phyloP scores from a whole-genome alignment of 495 filamentous ascomycete species.

The Aspergillus homomorphus region DNA sequence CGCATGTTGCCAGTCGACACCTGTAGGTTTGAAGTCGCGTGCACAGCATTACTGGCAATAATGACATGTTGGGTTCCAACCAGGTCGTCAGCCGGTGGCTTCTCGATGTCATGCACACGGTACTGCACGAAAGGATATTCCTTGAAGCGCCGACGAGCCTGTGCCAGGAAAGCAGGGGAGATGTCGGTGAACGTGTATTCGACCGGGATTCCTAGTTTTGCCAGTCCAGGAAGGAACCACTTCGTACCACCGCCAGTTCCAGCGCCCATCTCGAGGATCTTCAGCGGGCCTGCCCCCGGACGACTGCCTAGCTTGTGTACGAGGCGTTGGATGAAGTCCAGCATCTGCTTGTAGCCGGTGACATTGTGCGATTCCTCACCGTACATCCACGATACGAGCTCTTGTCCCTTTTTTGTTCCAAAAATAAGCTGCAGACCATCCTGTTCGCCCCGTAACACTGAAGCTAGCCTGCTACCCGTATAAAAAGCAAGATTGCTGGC shows the following conservation, averaged over 20 bases:
- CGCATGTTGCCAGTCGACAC: conserved; percentile 31
- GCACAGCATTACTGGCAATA: conserved; percentile 47
- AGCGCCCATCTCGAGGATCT: conserved; percentile 48
- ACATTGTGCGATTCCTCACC: conserved; percentile 41
- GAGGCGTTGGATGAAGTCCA: conserved; percentile 38
- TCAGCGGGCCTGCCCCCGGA: conserved; percentile 19
- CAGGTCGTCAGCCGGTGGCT: conserved; percentile 31
- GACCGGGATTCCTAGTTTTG: conserved; percentile 34
- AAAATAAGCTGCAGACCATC: conserved; percentile 51
- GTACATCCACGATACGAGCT: conserved; percentile 46
- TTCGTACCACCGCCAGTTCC: conserved; percentile 46
- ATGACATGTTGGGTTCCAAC: conserved; percentile 42
- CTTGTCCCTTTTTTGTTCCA: conserved; percentile 41
- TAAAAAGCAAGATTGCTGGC: conserved; percentile 43
- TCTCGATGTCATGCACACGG: conserved; percentile 45
- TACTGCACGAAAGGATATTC: conserved; percentile 47
- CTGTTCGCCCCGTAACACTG: conserved; percentile 39
- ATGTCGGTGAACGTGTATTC: conserved; percentile 53
- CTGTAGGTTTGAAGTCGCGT: conserved; percentile 43
- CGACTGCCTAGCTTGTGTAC: conserved; percentile 18
- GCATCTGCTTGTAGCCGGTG: conserved; percentile 39
- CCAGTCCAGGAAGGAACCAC: conserved; percentile 34
- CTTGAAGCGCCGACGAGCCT: conserved; percentile 35
- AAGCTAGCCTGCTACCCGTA: conserved; percentile 40
- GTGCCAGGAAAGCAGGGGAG: conserved; percentile 41